These are phyloP conservation scores for Diaporthe sp. DNA, from an alignment of 2,329 filamentous ascomycete species.

Conservation along the genomic window DNA sequence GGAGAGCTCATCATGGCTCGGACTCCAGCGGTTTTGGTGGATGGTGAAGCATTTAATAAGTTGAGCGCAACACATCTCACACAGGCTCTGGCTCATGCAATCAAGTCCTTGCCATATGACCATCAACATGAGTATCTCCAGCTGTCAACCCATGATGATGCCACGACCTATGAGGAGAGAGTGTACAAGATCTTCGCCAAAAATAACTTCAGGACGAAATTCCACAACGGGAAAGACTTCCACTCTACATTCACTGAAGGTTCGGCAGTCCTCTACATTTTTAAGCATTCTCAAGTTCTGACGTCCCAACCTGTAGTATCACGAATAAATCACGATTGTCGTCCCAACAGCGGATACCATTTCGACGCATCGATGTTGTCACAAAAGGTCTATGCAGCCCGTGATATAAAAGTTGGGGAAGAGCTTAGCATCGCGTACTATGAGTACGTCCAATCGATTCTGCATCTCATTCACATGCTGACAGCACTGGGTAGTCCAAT, in stretches of 20 bases:
- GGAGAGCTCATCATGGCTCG: conserved; percentile 24
- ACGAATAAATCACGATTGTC: conserved; percentile 22
- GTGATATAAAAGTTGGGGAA: background rate
- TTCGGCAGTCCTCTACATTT: background rate
- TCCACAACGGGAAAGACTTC: background rate
- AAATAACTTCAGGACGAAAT: conserved; percentile 20
- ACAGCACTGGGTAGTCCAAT: conserved; percentile 2
- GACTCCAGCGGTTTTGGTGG: conserved; percentile 25
- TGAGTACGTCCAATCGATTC: background rate
- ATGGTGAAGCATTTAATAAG: background rate
- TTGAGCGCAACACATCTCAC: conserved; percentile 2
- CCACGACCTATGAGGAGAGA: background rate
- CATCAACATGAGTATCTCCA: conserved; percentile 19
- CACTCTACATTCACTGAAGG: conserved; percentile 26
- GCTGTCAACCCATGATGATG: conserved; percentile 15
- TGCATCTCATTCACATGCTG: background rate
- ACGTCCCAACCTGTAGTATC: background rate
- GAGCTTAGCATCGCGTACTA: conserved; percentile 18
- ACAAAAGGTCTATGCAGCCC: conserved; percentile 24
- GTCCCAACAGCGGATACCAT: conserved; percentile 22
- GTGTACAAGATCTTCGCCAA: conserved; percentile 18
- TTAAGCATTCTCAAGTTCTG: background rate
- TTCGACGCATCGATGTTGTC: conserved; percentile 11
- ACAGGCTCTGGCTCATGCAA: background rate
- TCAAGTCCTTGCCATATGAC: conserved; percentile 2